Base-by-base conservation (phyloP, 352 stramenopile genomes). In the Pythium graminicola region DNA sequence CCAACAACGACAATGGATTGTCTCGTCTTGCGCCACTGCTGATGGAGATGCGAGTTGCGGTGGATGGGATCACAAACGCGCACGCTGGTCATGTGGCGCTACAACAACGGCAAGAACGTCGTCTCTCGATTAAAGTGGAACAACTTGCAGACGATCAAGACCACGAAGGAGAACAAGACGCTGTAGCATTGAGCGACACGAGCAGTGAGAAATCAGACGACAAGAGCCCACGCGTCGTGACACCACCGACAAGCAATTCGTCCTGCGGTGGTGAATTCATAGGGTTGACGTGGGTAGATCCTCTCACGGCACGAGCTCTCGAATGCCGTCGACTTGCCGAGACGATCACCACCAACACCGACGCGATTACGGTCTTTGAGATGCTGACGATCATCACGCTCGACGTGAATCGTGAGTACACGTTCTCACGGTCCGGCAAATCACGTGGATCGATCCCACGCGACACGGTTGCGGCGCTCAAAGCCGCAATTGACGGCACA, bases 341-440 rank as follows among this genome's bases (percentile, higher is more conserved):
- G 13, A 35, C 29, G 7, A 7, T 35, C 7, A 35, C 29, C 29
- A 13, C 7, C 29, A 13, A 35, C 7, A 13, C 29, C 29, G 29
- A 35, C 13, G 10, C 31, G 20, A 1, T 8, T 23, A n/a, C 28
- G 6, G 16, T 46, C 6, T 46, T 46, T 6, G 6, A 32, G 40
- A 9, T 24, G 40, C 7, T 38, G 22, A 17, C n/a, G 42, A 11
- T 3, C 13, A n/a, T 50, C 7, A 11, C 17, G n/a, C 2, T 27
- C n/a, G 43, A 49, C 7, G 28, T 13, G 4, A 23, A 52, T 32
- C 36, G 16, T 8, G 19, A 13, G 24, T 31, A 29, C 22, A 52
- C 45, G 11, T 42, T 52, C 20, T 7, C 45, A 32, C 19, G 39
- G 2, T 43, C 28, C 7, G n/a, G 36, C 35, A 55, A 55, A 24